These are phyloP conservation scores for Haplosporangium gracile DNA, from an alignment of 192 early-diverging fungal genomes.

Conservation along the genomic window DNA sequence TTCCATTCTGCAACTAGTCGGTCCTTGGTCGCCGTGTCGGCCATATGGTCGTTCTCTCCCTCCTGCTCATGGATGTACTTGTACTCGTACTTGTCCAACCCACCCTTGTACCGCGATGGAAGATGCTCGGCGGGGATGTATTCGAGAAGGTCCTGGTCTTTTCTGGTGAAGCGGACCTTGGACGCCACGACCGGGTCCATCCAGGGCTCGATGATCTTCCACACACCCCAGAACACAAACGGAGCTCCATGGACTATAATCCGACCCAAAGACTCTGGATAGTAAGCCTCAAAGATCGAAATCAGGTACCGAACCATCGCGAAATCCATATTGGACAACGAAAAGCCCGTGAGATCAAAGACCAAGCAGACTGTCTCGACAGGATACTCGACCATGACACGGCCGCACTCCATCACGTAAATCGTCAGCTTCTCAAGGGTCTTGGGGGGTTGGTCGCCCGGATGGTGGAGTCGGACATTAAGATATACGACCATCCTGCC, in stretches of 20 bases:
- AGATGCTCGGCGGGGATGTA: constrained; percentile 74
- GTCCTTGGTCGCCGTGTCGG: constrained; percentile 30
- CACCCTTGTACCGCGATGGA: constrained; percentile 69
- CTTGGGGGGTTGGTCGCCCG: constrained; percentile 68
- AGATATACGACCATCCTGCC: constrained; percentile 57
- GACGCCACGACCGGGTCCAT: constrained; percentile 89
- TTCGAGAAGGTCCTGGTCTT: constrained; percentile 66
- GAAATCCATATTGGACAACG: constrained; percentile 83
- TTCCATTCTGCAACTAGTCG: constrained; percentile 31
- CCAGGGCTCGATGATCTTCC: constrained; percentile 85
- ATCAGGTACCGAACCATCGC: constrained; percentile 79
- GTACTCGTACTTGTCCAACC: constrained; percentile 63
- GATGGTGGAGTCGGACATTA: constrained; percentile 58
- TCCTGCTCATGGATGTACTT: constrained; percentile 46
- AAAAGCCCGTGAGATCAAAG: constrained; percentile 86
- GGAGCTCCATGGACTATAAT: constrained; percentile 87
- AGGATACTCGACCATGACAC: constrained; percentile 68
- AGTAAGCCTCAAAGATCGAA: constrained; percentile 84
- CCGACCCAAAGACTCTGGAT: constrained; percentile 86
- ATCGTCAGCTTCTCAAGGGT: constrained; percentile 73
- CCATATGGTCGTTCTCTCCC: constrained; percentile 60
- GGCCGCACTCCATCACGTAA: constrained; percentile 78
- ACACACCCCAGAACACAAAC: constrained; percentile 89
- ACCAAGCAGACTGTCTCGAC: constrained; percentile 78
- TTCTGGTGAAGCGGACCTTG: constrained; percentile 81